Evolutionary conservation across 1,284 basidiomycete genomes (phyloP).

Genomic region (Amylostereum chailletii): DNA sequence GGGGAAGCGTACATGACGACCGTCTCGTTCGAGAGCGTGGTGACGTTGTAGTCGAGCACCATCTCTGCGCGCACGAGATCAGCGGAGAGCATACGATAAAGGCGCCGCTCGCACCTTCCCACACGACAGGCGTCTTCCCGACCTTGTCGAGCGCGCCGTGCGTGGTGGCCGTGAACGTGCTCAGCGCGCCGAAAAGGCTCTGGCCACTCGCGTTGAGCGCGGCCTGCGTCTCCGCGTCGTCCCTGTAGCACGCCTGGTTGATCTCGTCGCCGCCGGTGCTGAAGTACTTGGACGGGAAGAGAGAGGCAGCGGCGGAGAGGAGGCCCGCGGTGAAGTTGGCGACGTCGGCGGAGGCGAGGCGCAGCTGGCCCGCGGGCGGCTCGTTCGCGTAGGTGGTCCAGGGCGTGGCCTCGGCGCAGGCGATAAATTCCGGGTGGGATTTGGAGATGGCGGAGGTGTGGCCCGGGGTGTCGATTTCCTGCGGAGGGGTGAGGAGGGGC

Average conservation of each 20-base stretch:
- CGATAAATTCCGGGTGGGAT: slow-evolving; percentile 65
- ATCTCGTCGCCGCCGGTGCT: slow-evolving; percentile 82
- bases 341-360: slow-evolving; percentile 44
- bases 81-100: not conserved
- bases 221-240: slow-evolving; percentile 50
- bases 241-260: slow-evolving; percentile 59
- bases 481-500: not conserved
- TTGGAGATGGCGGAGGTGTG: slow-evolving; percentile 66
- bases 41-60: slow-evolving; percentile 9
- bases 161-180: slow-evolving; percentile 48
- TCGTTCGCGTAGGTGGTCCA: slow-evolving; percentile 64
- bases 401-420: slow-evolving; percentile 55
- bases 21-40: slow-evolving; percentile 13
- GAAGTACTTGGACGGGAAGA: slow-evolving; percentile 56
- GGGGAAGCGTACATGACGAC: slow-evolving; percentile 5
- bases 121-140: slow-evolving; percentile 59
- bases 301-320: slow-evolving; percentile 30
- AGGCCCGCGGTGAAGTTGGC: slow-evolving; percentile 37
- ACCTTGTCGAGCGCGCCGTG: slow-evolving; percentile 34
- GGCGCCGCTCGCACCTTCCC: slow-evolving; percentile 42
- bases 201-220: slow-evolving; percentile 37
- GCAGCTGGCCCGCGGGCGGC: slow-evolving; percentile 78
- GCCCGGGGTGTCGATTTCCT: slow-evolving; percentile 66
- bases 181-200: slow-evolving; percentile 58
- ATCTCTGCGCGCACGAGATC: slow-evolving; percentile 6